Evolutionary conservation across 345 rosid species (phyloP), one percentile per base, ranked within the genome.

Genomic region (Nasturtium officinale): DNA sequence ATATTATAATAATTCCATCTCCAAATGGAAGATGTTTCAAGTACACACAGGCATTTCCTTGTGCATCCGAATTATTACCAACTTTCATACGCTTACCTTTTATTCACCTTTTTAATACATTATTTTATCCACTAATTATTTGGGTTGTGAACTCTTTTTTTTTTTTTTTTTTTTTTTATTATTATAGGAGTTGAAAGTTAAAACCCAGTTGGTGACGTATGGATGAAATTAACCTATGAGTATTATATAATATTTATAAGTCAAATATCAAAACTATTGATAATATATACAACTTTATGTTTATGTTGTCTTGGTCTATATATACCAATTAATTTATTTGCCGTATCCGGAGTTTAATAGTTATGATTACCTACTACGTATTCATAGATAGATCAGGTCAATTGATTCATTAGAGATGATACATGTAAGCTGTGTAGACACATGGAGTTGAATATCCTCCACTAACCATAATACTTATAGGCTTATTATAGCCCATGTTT

Each of bases 1-100:
- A 32, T 59, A 50, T 38, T 28, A 30, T 33, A 75, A 42, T 60
- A 67, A 12, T 62, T 17, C 25, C 38, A 61, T 61, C 40, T 43
- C 53, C 65, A 37, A 69, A 71, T 76, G 71, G 75, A 62, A 54
- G 65, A 68, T 68, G 78, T 67, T 67, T 23, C 40, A 59, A 67
- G 63, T 21, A 23, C 74, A 59, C 9, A 52, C n/a, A 75, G 58
- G 64, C 69, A 75, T 67, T 67, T 67, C 61, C 71, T 46, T 73
- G 65, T 73, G 77, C 58, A 17, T 59, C 73, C 69, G 35, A 30
- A 68, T 68, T 11, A 61, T 68, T 61, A 53, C 69, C 64, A 61
- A 52, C 79, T 68, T 60, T 67, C 38, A 3, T 65, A 35, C 13
- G 25, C 67, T 50, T 48, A 56, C 66, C 48, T 66, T 66, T 64